phyloP scores from a whole-genome alignment of 2,329 filamentous ascomycete species.

The Claviceps maximensis region DNA sequence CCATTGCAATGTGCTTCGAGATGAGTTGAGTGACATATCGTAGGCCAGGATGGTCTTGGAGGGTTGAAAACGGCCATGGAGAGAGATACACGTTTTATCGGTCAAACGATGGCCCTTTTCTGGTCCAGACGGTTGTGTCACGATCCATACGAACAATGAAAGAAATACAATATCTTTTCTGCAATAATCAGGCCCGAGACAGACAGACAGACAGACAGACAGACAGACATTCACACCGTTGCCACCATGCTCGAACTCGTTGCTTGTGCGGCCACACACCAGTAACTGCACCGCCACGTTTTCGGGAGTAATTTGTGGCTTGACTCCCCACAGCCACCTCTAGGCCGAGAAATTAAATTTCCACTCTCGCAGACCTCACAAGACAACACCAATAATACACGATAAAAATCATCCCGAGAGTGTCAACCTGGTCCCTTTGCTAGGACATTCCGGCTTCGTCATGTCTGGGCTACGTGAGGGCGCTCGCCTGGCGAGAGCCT shows the following conservation, averaged over 20 bases:
- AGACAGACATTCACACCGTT: no score
- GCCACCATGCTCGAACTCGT: no score
- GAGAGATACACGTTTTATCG: no score
- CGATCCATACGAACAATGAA: no score
- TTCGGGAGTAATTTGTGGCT: constrained; percentile 12
- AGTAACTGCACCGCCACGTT: constrained; percentile 4
- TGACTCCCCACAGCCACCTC: constrained; percentile 9
- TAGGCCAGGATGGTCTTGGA: no score
- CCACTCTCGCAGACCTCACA: constrained; percentile 11
- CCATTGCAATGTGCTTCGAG: not conserved
- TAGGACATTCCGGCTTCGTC: constrained; percentile 6
- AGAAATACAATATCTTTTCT: no score
- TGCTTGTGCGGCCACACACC: not conserved
- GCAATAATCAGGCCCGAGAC: not conserved
- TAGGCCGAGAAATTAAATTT: constrained; percentile 24
- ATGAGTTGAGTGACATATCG: no score
- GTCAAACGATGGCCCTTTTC: no score
- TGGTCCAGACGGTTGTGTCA: no score
- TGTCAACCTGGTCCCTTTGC: constrained; percentile 1
- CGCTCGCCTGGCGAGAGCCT: constrained; percentile 21
- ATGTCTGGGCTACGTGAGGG: constrained; percentile 31
- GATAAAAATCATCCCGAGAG: not conserved
- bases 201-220: no score
- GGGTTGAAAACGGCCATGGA: no score
- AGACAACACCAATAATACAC: not conserved